Conservation (phyloP, 345 rosid genomes). For the Turritis glabra region DNA sequence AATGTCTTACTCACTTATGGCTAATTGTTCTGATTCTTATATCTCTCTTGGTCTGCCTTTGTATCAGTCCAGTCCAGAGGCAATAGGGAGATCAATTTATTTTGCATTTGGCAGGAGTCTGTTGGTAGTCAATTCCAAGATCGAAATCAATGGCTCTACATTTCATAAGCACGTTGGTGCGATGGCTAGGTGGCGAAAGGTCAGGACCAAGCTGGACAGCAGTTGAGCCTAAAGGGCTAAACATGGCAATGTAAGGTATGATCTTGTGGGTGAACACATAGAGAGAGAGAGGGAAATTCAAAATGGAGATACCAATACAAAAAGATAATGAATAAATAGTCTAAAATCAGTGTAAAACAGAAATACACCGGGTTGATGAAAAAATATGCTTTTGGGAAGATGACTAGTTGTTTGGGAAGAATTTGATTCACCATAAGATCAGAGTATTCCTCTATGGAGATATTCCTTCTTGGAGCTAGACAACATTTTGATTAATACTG, state of each 20-base stretch:
- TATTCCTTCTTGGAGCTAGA: not conserved
- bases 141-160: no score
- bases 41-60: not conserved
- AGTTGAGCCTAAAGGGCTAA: not conserved
- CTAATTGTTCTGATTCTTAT: not conserved
- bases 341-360: not conserved
- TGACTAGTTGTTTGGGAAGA: no score
- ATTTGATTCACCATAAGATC: no score
- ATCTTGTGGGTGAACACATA: not conserved
- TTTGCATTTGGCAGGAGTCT: not conserved
- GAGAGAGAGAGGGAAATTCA: not conserved
- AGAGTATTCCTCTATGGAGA: not conserved
- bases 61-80: not conserved
- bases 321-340: not conserved
- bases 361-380: no score
- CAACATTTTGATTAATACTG: not conserved
- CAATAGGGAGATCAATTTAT: not conserved
- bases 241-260: not conserved
- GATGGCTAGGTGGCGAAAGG: not conserved
- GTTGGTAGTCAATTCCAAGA: no score
- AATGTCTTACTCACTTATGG: not conserved
- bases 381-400: no score
- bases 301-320: not conserved
- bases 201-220: conserved; percentile 2
- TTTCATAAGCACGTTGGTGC: not conserved